phyloP scores from a whole-genome alignment of 202 grass and related monocot species.

The Thinopyrum obtusiflorum region DNA sequence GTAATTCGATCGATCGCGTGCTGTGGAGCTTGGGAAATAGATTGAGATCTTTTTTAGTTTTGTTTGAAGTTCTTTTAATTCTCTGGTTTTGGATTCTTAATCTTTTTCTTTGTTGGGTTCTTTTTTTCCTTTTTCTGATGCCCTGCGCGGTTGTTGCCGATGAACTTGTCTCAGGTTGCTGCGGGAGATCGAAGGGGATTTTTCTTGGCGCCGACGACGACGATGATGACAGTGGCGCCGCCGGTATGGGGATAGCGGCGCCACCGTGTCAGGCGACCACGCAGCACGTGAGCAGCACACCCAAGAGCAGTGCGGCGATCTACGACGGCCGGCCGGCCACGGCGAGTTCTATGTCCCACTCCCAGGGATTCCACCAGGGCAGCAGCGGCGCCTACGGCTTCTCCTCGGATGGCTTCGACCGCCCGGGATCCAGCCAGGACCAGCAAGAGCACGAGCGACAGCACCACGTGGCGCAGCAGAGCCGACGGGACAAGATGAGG shows the following conservation, averaged over 20 bases:
- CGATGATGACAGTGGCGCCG: constrained; percentile 58
- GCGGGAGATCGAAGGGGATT: neutral
- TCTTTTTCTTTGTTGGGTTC: neutral
- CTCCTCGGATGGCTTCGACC: constrained; percentile 67
- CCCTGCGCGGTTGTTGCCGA: neutral
- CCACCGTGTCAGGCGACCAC: constrained; percentile 51
- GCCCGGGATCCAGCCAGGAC: constrained; percentile 34
- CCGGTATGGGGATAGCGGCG: constrained; percentile 81
- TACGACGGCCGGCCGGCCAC: constrained; percentile 35
- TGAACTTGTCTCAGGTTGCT: constrained; percentile 9
- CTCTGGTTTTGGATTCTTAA: neutral
- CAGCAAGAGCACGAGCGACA: constrained; percentile 45
- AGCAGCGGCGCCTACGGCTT: constrained; percentile 71
- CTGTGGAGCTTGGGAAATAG: neutral
- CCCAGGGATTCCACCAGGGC: constrained; percentile 90
- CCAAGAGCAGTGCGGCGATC: constrained; percentile 45
- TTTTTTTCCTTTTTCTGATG: neutral
- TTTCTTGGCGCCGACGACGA: constrained; percentile 35
- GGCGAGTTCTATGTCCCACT: constrained; percentile 84
- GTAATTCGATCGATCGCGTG: neutral
- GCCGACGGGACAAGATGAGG: constrained; percentile 79
- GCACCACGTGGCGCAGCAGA: constrained; percentile 85
- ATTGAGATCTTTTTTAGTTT: constrained; percentile 10
- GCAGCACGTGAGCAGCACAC: constrained; percentile 39
- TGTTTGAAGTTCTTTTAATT: constrained; percentile 2